Evolutionary conservation across 2,329 filamentous ascomycete genomes (phyloP).

Genomic region (Fusarium clavum): DNA sequence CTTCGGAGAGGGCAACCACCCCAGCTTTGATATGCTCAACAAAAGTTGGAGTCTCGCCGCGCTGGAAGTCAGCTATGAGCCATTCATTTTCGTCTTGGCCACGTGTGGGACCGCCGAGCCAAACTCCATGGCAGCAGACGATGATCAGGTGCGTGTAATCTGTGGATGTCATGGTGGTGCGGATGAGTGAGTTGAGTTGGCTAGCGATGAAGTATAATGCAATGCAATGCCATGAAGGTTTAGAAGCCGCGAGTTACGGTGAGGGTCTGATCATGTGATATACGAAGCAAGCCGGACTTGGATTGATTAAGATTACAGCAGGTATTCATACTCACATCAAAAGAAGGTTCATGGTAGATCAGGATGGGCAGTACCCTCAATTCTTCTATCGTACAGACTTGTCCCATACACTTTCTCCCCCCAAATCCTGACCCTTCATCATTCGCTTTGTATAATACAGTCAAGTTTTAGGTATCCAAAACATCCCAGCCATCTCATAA

Average conservation of each 20-base stretch:
- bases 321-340: neutral
- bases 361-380: conserved; percentile 18
- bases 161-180: conserved; percentile 46
- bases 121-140: conserved; percentile 88
- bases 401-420: conserved; percentile 12
- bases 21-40: conserved; percentile 79
- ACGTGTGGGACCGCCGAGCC: conserved; percentile 66
- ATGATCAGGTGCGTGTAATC: conserved; percentile 74
- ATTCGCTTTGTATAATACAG: conserved; percentile 39
- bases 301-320: neutral
- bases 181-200: neutral
- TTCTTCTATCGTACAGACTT: conserved; percentile 30
- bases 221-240: conserved; percentile 14
- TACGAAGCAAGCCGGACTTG: neutral
- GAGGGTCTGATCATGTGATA: conserved; percentile 48
- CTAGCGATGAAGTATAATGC: neutral
- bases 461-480: conserved; percentile 26
- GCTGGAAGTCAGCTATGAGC: conserved; percentile 82
- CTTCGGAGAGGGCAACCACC: conserved; percentile 62
- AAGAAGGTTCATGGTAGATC: conserved; percentile 8
- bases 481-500: conserved; percentile 22
- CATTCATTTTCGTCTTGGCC: conserved; percentile 71
- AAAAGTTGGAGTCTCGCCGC: conserved; percentile 82
- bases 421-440: conserved; percentile 16
- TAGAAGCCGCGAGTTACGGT: conserved; percentile 2